Evolutionary conservation across 78 protist species (phyloP).

Genomic region (Emiliania huxleyi): DNA sequence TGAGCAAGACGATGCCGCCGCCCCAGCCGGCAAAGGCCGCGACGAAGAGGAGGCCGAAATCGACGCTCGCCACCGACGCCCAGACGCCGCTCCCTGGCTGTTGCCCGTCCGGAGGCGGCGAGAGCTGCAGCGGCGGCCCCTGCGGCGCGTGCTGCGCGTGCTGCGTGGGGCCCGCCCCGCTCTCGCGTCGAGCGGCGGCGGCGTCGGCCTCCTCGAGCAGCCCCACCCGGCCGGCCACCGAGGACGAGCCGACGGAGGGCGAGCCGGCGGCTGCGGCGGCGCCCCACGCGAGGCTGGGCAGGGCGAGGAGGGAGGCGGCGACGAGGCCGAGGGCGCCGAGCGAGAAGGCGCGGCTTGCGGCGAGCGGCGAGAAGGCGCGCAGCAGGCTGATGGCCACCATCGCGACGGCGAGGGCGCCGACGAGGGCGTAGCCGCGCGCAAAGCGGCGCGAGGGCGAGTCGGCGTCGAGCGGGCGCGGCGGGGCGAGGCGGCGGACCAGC

Average conservation of each 20-base stretch:
- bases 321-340: neutral
- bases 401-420: neutral
- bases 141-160: too few species aligned
- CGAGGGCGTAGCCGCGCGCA: neutral
- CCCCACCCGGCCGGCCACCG: too few species aligned
- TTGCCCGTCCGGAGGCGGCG: neutral
- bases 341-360: neutral
- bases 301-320: neutral
- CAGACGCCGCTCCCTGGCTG: neutral
- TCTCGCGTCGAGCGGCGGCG: too few species aligned
- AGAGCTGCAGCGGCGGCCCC: neutral
- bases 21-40: neutral
- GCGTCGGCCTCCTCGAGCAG: too few species aligned
- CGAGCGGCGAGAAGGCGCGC: conserved; percentile 11
- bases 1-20: neutral
- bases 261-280: too few species aligned
- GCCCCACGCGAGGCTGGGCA: neutral
- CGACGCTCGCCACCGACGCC: neutral
- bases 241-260: too few species aligned
- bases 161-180: too few species aligned
- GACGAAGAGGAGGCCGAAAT: neutral
- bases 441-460: neutral
- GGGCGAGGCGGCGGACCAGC: neutral
- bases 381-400: neutral
- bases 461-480: neutral